Evolutionary conservation across 352 stramenopile species (phyloP).

Genomic region (Globisporangium nagaii): DNA sequence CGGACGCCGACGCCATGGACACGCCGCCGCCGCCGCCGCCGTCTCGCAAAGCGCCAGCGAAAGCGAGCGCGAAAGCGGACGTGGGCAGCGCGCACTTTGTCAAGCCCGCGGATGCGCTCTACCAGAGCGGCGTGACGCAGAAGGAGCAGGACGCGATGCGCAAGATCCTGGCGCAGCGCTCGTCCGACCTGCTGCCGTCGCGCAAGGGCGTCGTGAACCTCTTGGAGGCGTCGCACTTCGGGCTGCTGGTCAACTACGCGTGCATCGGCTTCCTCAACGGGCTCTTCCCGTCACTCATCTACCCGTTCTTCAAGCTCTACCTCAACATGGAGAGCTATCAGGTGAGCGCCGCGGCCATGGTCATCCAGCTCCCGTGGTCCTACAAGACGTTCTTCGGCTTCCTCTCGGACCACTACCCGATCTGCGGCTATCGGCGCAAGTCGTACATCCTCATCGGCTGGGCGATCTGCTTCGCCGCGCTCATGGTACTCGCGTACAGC

Average conservation of each 20-base stretch:
- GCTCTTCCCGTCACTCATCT: constrained; percentile 55
- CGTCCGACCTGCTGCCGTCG: constrained; percentile 34
- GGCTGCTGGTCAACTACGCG: constrained; percentile 63
- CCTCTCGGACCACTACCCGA: constrained; percentile 59
- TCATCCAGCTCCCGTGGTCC: constrained; percentile 64
- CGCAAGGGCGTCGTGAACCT: constrained; percentile 34
- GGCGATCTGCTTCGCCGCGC: constrained; percentile 39
- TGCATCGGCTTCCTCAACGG: constrained; percentile 72
- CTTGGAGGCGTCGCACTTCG: constrained; percentile 31
- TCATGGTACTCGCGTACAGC: constrained; percentile 50
- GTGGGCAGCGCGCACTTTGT: not conserved
- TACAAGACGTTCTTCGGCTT: constrained; percentile 79
- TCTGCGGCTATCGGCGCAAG: constrained; percentile 58
- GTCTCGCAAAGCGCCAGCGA: not conserved
- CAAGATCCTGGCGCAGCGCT: constrained; percentile 27
- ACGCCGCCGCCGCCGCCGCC: not conserved
- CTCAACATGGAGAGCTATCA: constrained; percentile 75
- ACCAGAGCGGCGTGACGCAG: constrained; percentile 5
- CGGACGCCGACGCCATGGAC: too few relatives aligned
- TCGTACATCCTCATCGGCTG: constrained; percentile 73
- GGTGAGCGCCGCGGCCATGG: constrained; percentile 37
- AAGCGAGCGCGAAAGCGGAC: not conserved
- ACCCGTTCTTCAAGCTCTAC: constrained; percentile 75
- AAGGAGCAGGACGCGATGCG: constrained; percentile 23
- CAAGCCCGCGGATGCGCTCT: constrained; percentile 2